These are phyloP conservation scores for Calonectria fujianensis DNA, from an alignment of 2,329 filamentous ascomycete genomes.

Conservation along the genomic window DNA sequence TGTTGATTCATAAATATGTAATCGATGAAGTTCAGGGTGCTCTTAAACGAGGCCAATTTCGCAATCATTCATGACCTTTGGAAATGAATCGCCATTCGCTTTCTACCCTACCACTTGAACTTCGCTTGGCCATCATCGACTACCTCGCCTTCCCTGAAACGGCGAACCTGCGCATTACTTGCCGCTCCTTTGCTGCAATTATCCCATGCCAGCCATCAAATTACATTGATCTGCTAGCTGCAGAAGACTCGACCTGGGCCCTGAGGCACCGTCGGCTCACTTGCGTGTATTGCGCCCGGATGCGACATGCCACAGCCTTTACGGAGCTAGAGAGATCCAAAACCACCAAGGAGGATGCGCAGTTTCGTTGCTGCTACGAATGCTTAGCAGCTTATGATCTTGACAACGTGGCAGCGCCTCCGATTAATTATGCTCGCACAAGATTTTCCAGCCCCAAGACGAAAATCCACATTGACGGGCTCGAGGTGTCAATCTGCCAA, in stretches of 20 bases:
- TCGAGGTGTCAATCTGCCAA: constrained; percentile 23
- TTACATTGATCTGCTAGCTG: constrained; percentile 27
- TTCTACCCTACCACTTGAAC: constrained; percentile 16
- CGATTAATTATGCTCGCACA: constrained; percentile 15
- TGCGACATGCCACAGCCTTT: constrained; percentile 33
- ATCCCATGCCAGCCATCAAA: constrained; percentile 17
- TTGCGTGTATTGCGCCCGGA: constrained; percentile 37
- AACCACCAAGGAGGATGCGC: neutral
- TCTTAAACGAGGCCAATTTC: neutral
- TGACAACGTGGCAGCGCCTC: neutral
- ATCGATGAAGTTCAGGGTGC: neutral
- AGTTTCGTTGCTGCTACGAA: constrained; percentile 31
- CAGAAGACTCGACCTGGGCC: constrained; percentile 33
- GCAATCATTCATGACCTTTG: neutral
- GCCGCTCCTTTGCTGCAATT: constrained; percentile 27
- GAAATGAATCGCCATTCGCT: constrained; percentile 8
- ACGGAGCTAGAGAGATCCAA: constrained; percentile 30
- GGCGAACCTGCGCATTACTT: constrained; percentile 23
- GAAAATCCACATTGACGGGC: constrained; percentile 20
- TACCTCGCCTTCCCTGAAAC: constrained; percentile 34
- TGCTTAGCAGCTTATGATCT: neutral
- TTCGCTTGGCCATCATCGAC: constrained; percentile 16
- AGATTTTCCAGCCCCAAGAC: neutral
- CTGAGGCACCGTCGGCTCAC: constrained; percentile 17
- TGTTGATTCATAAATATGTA: neutral